Evolutionary conservation across 73 alveolate genomes (phyloP), one percentile per base, ranked within the genome.

Genomic region (Durusdinium trenchii): DNA sequence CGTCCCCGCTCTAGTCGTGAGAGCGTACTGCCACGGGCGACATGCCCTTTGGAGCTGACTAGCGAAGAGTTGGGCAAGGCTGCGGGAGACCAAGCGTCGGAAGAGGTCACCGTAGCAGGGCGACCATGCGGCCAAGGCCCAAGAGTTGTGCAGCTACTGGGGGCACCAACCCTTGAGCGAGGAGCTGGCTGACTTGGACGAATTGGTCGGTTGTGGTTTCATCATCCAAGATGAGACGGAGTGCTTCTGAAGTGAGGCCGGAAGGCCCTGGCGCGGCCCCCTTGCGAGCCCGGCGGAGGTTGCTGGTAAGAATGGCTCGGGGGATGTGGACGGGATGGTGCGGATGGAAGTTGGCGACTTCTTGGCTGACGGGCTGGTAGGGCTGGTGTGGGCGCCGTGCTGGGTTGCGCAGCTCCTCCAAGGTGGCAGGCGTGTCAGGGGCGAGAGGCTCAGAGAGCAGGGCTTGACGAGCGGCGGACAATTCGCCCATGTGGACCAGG

Each of bases 201-300:
- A 45, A 10, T 23, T 7, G 62, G 48, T 47, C 18, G 54, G 67
- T 48, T 30, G 51, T 32, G 64, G 45, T 30, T 7, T 45, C 67
- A 7, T 10, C 46, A 7, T 83, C 75, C 26, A 79, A 67, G 69
- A 79, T 35, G 46, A 45, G 40, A 1, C 90, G 90, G 35, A 46
- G 32, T 5, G 51, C 9, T 5, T 79, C 90, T 26, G 90, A 43
- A 3, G 90, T 79, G 69, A 23, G 47, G 69, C 90, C 90, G 47
- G 90, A 79, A 16, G 69, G 90, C 48, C 90, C 90, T 14, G 90
- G 69, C 30, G 86, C 86, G 38, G 86, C 86, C 42, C 84, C 86
- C 12, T 43, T n/a, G 30, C 86, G 60, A 2, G 62, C 57, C 42
- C 61, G 54, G 42, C 86, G n/a, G 42, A 76, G 46, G 57, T 40